Percentiles rank a stretch among this genome's conserved stretches.
phyloP scores from a whole-genome alignment of 192 early-diverging fungal genomes.

The Mortierella claussenii region DNA sequence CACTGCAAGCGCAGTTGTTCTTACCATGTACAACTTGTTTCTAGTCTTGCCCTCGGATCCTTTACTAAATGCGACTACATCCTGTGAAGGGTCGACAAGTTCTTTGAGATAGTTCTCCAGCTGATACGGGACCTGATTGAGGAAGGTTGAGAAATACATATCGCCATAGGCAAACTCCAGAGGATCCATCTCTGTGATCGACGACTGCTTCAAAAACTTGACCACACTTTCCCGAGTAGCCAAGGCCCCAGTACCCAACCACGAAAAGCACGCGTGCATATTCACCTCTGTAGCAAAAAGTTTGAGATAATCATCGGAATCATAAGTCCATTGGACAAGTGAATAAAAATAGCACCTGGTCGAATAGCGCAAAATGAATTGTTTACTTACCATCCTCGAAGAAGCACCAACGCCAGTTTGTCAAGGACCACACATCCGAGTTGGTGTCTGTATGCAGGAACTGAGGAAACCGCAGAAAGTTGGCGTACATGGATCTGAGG shows the following conservation, averaged over 20 bases:
- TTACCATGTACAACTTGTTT: conserved; percentile 63
- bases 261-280: conserved; percentile 63
- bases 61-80: conserved; percentile 54
- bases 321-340: no score
- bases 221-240: conserved; percentile 58
- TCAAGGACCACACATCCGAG: conserved; percentile 56
- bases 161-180: conserved; percentile 63
- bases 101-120: conserved; percentile 59
- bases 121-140: conserved; percentile 66
- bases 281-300: conserved; percentile 54
- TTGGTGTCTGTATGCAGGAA: conserved; percentile 66
- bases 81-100: conserved; percentile 44
- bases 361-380: no score
- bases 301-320: no score
- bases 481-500: conserved; percentile 64
- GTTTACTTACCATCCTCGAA: conserved; percentile 61
- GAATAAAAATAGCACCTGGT: no score
- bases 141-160: conserved; percentile 64
- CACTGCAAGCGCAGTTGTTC: no score
- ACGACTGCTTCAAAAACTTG: conserved; percentile 58
- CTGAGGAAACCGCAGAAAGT: conserved; percentile 64
- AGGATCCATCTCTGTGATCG: conserved; percentile 57
- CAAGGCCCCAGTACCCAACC: conserved; percentile 62
- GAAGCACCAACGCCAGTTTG: conserved; percentile 68
- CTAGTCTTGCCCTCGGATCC: conserved; percentile 55